Base-by-base conservation (phyloP, 2,329 filamentous ascomycete genomes). In the Davidsoniella australis region DNA sequence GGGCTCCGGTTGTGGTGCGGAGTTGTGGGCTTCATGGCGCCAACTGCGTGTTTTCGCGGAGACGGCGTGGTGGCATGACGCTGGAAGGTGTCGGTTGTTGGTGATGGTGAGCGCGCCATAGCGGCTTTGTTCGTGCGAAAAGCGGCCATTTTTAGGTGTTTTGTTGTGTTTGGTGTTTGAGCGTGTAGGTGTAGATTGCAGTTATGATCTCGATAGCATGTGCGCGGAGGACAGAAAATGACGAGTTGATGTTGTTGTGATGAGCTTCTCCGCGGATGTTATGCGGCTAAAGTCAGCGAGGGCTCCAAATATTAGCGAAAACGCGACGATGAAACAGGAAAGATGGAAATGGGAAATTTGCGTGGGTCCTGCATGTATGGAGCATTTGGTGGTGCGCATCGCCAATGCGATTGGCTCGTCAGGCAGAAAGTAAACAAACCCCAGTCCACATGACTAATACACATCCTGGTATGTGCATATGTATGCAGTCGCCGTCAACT, bases 1-100 rank as follows among this genome's bases (percentile, higher is more conserved):
- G 81, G 80, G 58, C 76, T 82, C 61, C 67, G 68, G 55, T 60
- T 63, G 26, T 39, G 43, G 54, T 58, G 62, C 29, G 63, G 66
- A 53, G 68, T 66, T 26, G 63, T 63, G 46, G 64, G 63, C 17
- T 48, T 41, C 9, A 49, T 44, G 12, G 37, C 2, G 37, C 36
- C 37, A 18, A 40, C 39, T 12, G 56, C 59, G 38, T 56, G 58
- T 20, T 54, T 57, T 53, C 64, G 64, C 10, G 62, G 64, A 4
- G 64, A 59, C 23, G 62, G 51, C 6, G 48, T 52, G 20, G 44
- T 50, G 5, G 57, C 58, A 48, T 33, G 29, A 33, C 29, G 29
- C 29, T 12, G 29, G 29, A 60, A 58, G 53, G 60, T 54, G 41
- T 64, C 64, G 6, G 68, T 68, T 59, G 66, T 65, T 2, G 47